Percentiles rank a stretch among this genome's conserved stretches.
phyloP scores from a whole-genome alignment of 805 yeast genomes.

The Candida peoriensis region DNA sequence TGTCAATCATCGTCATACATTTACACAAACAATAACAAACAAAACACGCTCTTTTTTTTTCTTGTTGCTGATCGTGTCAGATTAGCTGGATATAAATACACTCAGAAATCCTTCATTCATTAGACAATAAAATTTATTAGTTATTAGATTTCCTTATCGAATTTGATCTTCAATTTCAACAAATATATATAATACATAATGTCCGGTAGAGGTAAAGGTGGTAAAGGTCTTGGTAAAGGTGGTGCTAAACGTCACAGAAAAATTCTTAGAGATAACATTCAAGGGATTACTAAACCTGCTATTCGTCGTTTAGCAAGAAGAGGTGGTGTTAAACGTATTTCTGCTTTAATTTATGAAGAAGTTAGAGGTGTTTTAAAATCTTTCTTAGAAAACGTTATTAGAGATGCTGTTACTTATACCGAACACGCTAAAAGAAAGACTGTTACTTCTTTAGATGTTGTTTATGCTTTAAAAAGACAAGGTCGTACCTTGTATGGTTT shows the following conservation, averaged over 20 bases:
- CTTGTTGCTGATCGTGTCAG: too few species aligned
- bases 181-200: constrained; percentile 40
- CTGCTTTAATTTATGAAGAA: constrained; percentile 98
- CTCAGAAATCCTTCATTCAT: too few species aligned
- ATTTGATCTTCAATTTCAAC: too few species aligned
- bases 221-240: constrained; percentile 99
- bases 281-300: constrained; percentile 99
- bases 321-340: constrained; percentile 99
- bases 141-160: too few species aligned
- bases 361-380: constrained; percentile 95
- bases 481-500: constrained; percentile 99
- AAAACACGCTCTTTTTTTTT: constrained; percentile 1
- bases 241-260: constrained; percentile 99
- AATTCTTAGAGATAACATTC: constrained; percentile 98
- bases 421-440: constrained; percentile 99
- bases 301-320: constrained; percentile 99
- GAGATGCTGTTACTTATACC: constrained; percentile 99
- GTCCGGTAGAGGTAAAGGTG: constrained; percentile 99
- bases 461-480: constrained; percentile 99
- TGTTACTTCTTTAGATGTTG: constrained; percentile 97
- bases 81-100: too few species aligned
- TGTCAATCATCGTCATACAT: too few species aligned
- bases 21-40: too few species aligned
- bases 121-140: too few species aligned
- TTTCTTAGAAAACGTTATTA: constrained; percentile 93